Evolutionary conservation across 371 early-diverging fungal species (phyloP), one percentile per base, ranked within the genome.

Genomic region (Mortierella sp.): DNA sequence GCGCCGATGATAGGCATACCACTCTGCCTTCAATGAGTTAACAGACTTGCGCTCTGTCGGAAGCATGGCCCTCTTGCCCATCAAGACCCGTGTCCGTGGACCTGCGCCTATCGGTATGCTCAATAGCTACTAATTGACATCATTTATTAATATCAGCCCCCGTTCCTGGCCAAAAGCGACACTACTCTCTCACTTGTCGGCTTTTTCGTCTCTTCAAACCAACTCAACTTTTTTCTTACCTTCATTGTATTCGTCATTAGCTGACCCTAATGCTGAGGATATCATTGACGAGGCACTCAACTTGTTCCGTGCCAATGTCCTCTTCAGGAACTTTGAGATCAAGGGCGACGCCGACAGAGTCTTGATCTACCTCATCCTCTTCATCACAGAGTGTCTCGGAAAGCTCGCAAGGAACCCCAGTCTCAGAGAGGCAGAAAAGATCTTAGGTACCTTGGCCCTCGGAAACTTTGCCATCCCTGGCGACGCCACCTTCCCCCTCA

Each of bases 251-350:
- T 46, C 35, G 4, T 38, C 21, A 38, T 63, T 79, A 93, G 94
- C 90, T 81, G 96, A 94, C 72, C 84, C 92, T 7, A 83, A 86
- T 70, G 88, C 88, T 11, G 95, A 96, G 68, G 99, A 99, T 89
- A 95, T 96, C 71, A 91, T 99, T 79, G 98, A 98, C 81, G 99
- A 99, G 88, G 96, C 98, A 29, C 87, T 99, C 71, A 93, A 92
- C 79, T 88, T 98, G 74, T 99, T 97, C 91, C 95, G 98, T 55
- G 97, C 99, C 81, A 99, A 99, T 91, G 96, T 96, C 87, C 92
- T 99, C 65, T 99, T 98, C 92, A 95, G 97, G 80, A 99, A 99
- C 93, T 99, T 98, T 92, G 99, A 99, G 87, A 97, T 99, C 89
- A 96, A 98, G 86, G 98, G 98, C 55, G 89, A 89, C 72, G 96